Base-by-base conservation (phyloP, 257 asterid species). In the Nicotiana obtusifolia region DNA sequence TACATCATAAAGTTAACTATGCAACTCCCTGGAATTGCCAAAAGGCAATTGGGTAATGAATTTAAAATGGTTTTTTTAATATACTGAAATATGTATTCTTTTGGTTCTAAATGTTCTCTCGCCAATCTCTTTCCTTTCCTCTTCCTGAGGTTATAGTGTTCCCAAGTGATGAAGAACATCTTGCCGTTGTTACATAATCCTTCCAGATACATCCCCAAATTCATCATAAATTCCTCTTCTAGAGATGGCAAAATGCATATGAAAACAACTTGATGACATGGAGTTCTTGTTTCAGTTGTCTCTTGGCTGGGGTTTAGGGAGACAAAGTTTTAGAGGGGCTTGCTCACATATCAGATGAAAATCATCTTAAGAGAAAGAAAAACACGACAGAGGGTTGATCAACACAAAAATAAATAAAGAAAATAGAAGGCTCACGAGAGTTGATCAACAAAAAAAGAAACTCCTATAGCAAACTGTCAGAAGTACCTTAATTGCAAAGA, bases 401-500 rank as follows among this genome's bases (percentile, higher is more conserved):
- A 14, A 13, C 60, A 44, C 3, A 7, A 73, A 20, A 22, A 41
- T 19, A 10, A 35, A 30, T 9, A 31, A 20, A 41, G 49, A 41
- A 41, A 41, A 41, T 9, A 9, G 17, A 19, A 22, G 13, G 28
- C 62, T 73, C 44, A 41, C 6, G n/a, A 47, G 79, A 73, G 61
- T 24, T 24, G 24, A 15, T 73, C 24, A 49, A 22, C 61, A 37
- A 14, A 44, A 22, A 24, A 47, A 20, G 30, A 7, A 28, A 22
- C 61, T 47, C 79, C 41, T 6, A 73, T 37, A 73, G 15, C 60
- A 73, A 49, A 37, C 62, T 64, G 56, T 77, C 22, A 56, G 11
- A 14, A 56, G 64, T 89, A 94, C 99, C 99, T 96, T 96, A 82
- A 96, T 96, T 8, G 99, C 99, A 81, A 96, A 96, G 41, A 96